A percentile compares a stretch with the other conserved stretches of the same genome.
These are phyloP conservation scores for Pseudevernia furfuracea DNA, from an alignment of 495 filamentous ascomycete genomes.

Conservation along the genomic window DNA sequence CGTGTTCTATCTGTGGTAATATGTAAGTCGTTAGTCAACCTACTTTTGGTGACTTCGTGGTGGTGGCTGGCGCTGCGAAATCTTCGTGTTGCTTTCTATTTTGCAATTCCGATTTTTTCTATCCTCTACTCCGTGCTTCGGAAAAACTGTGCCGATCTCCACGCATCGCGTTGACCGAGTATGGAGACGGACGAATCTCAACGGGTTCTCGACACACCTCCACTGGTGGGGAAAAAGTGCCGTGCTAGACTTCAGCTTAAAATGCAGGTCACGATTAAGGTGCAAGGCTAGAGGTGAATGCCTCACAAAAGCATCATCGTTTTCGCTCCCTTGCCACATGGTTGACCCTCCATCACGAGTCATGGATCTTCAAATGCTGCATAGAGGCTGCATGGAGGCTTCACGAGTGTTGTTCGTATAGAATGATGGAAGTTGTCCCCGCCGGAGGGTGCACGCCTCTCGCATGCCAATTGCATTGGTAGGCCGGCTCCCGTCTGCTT, in stretches of 20 bases:
- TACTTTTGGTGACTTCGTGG: too few species aligned
- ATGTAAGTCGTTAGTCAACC: neutral
- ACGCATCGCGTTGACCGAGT: neutral
- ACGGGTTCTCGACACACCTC: neutral
- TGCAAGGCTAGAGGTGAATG: neutral
- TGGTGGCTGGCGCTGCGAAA: neutral
- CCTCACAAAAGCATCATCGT: neutral
- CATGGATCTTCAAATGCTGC: too few species aligned
- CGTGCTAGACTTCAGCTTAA: neutral
- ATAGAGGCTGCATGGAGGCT: neutral
- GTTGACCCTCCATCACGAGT: neutral
- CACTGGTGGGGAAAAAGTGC: neutral
- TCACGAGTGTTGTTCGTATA: neutral
- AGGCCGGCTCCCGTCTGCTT: neutral
- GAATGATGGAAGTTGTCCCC: neutral
- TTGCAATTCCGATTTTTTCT: neutral
- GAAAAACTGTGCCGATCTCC: neutral
- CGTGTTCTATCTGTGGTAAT: neutral
- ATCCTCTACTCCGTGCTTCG: neutral
- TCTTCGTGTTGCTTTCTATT: neutral
- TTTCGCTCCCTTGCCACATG: neutral
- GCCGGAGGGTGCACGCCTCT: neutral
- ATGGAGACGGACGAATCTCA: neutral
- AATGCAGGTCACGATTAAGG: neutral
- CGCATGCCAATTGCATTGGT: neutral